A percentile compares a stretch with the other conserved stretches of the same genome.
phyloP scores from a whole-genome alignment of 1,139 yeast species.

The Kurtzmaniella quercitrusa region DNA sequence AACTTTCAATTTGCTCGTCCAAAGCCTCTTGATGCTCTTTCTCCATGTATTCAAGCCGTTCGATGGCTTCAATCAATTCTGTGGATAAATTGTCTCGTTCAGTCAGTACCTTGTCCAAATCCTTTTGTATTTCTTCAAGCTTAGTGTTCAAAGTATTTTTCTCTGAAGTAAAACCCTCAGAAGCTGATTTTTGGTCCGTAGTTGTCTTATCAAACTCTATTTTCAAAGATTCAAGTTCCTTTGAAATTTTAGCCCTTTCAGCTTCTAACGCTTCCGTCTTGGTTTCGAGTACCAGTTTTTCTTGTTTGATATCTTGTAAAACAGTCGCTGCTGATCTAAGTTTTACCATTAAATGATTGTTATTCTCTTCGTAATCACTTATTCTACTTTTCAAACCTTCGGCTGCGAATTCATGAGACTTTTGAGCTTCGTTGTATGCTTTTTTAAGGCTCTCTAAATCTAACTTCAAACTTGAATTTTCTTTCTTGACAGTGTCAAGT shows the following conservation, averaged over 20 bases:
- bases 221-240: constrained; percentile 10
- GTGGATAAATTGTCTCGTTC: constrained; percentile 3
- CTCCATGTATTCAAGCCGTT: background rate
- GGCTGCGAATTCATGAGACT: constrained; percentile 11
- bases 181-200: background rate
- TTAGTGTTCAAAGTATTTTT: background rate
- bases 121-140: background rate
- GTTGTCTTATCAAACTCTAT: background rate
- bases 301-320: constrained; percentile 20
- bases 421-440: constrained; percentile 10
- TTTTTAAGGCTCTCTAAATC: constrained; percentile 22
- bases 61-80: constrained; percentile 3
- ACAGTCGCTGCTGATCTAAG: constrained; percentile 45
- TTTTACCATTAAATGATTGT: constrained; percentile 37
- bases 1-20: constrained; percentile 1
- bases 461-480: constrained; percentile 19
- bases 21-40: constrained; percentile 1
- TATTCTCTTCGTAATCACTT: constrained; percentile 31
- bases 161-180: background rate
- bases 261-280: constrained; percentile 5
- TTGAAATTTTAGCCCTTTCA: constrained; percentile 10
- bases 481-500: constrained; percentile 18
- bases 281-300: constrained; percentile 1
- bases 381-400: constrained; percentile 18
- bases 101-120: constrained; percentile 1